Conservation (phyloP, 768 basidiomycete species). For the Mycena sanguinolenta region DNA sequence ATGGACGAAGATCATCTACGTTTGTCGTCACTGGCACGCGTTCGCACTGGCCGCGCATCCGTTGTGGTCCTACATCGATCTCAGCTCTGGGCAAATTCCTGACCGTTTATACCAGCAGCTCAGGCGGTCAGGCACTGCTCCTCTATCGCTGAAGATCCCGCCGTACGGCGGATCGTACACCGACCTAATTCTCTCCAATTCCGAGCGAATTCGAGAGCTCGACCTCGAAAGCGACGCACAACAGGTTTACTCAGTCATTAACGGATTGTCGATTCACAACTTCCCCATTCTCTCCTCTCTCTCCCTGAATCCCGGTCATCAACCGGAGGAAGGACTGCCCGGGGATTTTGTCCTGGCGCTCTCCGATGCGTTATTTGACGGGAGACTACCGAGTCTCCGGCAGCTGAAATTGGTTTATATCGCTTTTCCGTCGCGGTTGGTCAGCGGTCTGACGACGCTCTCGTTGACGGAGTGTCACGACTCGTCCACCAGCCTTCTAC, state of each 20-base stretch:
- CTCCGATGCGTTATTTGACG: slow-evolving; percentile 1
- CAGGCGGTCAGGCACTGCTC: slow-evolving; percentile 4
- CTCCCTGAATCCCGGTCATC: neutral
- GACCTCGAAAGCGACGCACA: neutral
- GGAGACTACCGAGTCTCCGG: neutral
- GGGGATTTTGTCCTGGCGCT: neutral
- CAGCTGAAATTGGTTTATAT: neutral
- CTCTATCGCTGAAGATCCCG: neutral
- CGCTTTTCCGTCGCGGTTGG: neutral
- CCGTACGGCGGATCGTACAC: neutral
- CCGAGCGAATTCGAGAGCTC: neutral
- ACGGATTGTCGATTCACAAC: neutral
- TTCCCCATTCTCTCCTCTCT: slow-evolving; percentile 18
- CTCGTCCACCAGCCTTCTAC: neutral
- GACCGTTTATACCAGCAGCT: neutral
- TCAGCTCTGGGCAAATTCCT: neutral
- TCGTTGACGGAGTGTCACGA: neutral
- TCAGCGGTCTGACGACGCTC: neutral
- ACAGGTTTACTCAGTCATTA: neutral
- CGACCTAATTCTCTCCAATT: neutral
- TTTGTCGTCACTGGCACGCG: slow-evolving; percentile 15
- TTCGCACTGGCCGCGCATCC: slow-evolving; percentile 9
- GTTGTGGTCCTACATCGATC: slow-evolving; percentile 18
- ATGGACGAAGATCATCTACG: slow-evolving; percentile 18
- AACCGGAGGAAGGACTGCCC: neutral